Evolutionary conservation across 139 green algal species (phyloP).

Genomic region (Chlamydomonas sp.): DNA sequence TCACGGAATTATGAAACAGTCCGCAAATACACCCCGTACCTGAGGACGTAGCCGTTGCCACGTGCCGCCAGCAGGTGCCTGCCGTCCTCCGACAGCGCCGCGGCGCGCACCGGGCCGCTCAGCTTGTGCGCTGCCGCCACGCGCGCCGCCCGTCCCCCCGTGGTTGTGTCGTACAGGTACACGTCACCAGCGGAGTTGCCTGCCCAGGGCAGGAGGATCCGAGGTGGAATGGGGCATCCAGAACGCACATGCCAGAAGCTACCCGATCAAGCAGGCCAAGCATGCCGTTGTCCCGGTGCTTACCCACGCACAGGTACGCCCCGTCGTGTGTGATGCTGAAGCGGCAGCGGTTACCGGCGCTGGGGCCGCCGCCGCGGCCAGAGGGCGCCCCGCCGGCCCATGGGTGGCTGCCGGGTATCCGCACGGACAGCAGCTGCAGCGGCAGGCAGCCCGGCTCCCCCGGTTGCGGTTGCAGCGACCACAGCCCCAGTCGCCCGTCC

Average conservation of each 20-base stretch:
- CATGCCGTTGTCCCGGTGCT: not conserved
- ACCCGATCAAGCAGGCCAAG: not conserved
- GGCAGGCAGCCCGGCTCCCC: not conserved
- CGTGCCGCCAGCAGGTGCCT: slow-evolving; percentile 27
- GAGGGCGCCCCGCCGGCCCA: not conserved
- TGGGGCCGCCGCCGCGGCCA: not conserved
- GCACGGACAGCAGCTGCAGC: slow-evolving; percentile 4
- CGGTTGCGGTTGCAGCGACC: not conserved
- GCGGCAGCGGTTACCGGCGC: not conserved
- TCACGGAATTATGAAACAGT: not conserved
- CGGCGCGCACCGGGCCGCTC: slow-evolving; percentile 1
- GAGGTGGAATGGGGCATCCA: not conserved
- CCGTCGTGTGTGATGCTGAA: slow-evolving; percentile 27
- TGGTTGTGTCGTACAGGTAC: slow-evolving; percentile 25
- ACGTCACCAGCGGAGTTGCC: slow-evolving; percentile 27
- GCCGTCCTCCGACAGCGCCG: slow-evolving; percentile 28
- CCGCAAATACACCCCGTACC: not conserved
- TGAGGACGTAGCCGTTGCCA: slow-evolving; percentile 40
- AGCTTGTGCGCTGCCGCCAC: not conserved
- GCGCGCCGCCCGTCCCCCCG: slow-evolving; percentile 11
- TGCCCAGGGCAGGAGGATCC: not conserved
- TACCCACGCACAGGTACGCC: slow-evolving; percentile 18
- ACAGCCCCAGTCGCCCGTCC: slow-evolving; percentile 57
- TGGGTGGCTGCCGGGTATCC: slow-evolving; percentile 19
- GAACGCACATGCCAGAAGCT: not conserved